Evolutionary conservation across 768 basidiomycete species (phyloP).

Genomic region (Lentinula detonsa): DNA sequence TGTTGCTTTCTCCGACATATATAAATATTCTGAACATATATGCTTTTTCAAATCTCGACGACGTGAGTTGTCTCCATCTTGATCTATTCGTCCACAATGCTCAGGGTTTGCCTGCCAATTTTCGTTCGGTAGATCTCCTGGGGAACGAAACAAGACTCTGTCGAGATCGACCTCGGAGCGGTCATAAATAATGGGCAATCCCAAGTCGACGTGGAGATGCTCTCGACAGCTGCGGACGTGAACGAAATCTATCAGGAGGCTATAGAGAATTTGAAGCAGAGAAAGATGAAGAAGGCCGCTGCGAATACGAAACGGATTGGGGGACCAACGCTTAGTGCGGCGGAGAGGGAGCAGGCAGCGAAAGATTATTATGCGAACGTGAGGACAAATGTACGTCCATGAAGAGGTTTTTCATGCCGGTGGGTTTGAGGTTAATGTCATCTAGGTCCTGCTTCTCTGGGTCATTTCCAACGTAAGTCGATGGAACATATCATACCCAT

Average conservation of each 20-base stretch:
- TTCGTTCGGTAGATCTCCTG: slow-evolving; percentile 61
- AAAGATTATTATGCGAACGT: slow-evolving; percentile 88
- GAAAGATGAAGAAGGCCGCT: slow-evolving; percentile 28
- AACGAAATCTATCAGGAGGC: slow-evolving; percentile 84
- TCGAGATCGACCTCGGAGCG: slow-evolving; percentile 75
- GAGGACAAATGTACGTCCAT: slow-evolving; percentile 60
- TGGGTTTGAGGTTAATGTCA: background rate
- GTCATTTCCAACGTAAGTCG: slow-evolving; percentile 71
- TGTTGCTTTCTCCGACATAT: slow-evolving; percentile 80
- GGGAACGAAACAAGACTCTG: slow-evolving; percentile 92
- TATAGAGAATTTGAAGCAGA: slow-evolving; percentile 59
- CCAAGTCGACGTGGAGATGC: slow-evolving; percentile 84
- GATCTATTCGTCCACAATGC: too few relatives aligned
- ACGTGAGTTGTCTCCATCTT: slow-evolving; percentile 39
- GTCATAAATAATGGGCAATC: slow-evolving; percentile 76
- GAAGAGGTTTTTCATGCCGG: background rate
- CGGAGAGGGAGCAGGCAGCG: slow-evolving; percentile 68
- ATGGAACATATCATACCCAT: background rate
- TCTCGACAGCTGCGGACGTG: slow-evolving; percentile 74
- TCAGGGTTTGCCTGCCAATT: slow-evolving; percentile 4
- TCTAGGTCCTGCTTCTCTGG: slow-evolving; percentile 69
- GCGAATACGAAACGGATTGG: slow-evolving; percentile 15
- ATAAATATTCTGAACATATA: slow-evolving; percentile 77
- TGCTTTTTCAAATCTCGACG: slow-evolving; percentile 82
- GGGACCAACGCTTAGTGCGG: slow-evolving; percentile 33